Percentiles rank a stretch among this genome's conserved stretches.
Evolutionary conservation across 305 asterid genomes (phyloP).

Genomic region (Fraxinus velutina): DNA sequence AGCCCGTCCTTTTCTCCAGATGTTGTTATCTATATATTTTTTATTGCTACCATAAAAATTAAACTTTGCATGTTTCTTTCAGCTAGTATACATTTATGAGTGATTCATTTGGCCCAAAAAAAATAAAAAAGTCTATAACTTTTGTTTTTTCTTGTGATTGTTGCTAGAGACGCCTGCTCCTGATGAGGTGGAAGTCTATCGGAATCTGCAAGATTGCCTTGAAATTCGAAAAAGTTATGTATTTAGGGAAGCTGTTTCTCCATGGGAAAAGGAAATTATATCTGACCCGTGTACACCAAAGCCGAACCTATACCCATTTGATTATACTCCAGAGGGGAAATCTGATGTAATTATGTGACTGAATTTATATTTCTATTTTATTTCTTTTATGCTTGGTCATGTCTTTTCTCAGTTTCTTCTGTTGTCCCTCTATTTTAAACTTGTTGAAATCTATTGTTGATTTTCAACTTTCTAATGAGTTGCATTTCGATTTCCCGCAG

Average conservation of each 20-base stretch:
- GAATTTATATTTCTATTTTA: constrained; percentile 1
- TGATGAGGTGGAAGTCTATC: constrained; percentile 82
- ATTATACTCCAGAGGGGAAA: constrained; percentile 62
- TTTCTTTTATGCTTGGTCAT: constrained; percentile 5
- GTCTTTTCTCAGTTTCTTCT: constrained; percentile 9
- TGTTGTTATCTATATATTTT: not conserved
- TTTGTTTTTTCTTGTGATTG: constrained; percentile 26
- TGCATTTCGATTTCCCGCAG: constrained; percentile 40
- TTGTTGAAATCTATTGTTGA: not conserved
- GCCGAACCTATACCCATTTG: constrained; percentile 79
- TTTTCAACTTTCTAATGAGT: constrained; percentile 15
- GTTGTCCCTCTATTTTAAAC: constrained; percentile 15
- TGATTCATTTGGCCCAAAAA: not conserved
- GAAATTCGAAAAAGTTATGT: constrained; percentile 71
- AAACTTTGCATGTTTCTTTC: not conserved
- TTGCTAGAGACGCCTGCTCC: constrained; percentile 77
- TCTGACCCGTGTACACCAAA: constrained; percentile 92
- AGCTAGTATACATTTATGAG: not conserved
- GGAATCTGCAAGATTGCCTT: constrained; percentile 77
- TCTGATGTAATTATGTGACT: constrained; percentile 51
- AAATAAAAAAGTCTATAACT: not conserved
- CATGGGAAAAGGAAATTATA: constrained; percentile 86
- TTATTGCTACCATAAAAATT: not conserved
- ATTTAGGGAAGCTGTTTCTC: constrained; percentile 71
- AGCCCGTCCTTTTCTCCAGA: not conserved